These are phyloP conservation scores for Fusarium hostae DNA, from an alignment of 2,329 filamentous ascomycete species.

Conservation along the genomic window DNA sequence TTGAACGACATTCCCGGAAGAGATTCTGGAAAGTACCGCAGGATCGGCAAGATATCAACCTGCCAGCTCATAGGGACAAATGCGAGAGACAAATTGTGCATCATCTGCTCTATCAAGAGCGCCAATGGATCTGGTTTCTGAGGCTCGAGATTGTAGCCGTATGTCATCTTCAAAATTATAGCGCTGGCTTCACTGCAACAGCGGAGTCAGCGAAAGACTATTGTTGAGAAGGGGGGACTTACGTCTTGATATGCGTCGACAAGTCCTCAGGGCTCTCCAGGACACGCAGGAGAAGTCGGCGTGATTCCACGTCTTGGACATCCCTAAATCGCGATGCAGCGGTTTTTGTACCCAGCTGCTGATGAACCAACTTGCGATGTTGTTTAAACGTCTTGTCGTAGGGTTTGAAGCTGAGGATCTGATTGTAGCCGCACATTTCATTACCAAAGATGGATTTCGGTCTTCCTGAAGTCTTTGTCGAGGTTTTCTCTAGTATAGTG, in stretches of 20 bases:
- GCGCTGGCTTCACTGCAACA: slow-evolving; percentile 33
- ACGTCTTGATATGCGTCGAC: not conserved
- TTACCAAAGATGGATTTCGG: slow-evolving; percentile 22
- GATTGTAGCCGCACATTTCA: slow-evolving; percentile 12
- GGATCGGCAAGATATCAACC: slow-evolving; percentile 40
- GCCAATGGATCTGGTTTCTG: slow-evolving; percentile 40
- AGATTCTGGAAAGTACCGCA: slow-evolving; percentile 41
- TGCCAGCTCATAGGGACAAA: not conserved
- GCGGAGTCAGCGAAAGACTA: fast-evolving
- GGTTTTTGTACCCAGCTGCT: not conserved
- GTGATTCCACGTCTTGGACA: not conserved
- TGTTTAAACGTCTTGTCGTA: not conserved
- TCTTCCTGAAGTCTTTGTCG: slow-evolving; percentile 45
- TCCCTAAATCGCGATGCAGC: not conserved
- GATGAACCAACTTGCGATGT: not conserved
- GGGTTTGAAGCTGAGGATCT: not conserved
- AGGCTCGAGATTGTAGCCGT: slow-evolving; percentile 44
- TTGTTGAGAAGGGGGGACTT: fast-evolving
- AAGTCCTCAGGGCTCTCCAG: not conserved
- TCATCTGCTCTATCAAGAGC: slow-evolving; percentile 27
- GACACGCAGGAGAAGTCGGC: not conserved
- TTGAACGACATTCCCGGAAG: slow-evolving; percentile 46
- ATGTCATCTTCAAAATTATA: slow-evolving; percentile 38
- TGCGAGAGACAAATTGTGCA: not conserved
- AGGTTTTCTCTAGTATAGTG: slow-evolving; percentile 45